These are phyloP conservation scores for Aspergillus cavernicola DNA, from an alignment of 495 filamentous ascomycete genomes.

Conservation along the genomic window DNA sequence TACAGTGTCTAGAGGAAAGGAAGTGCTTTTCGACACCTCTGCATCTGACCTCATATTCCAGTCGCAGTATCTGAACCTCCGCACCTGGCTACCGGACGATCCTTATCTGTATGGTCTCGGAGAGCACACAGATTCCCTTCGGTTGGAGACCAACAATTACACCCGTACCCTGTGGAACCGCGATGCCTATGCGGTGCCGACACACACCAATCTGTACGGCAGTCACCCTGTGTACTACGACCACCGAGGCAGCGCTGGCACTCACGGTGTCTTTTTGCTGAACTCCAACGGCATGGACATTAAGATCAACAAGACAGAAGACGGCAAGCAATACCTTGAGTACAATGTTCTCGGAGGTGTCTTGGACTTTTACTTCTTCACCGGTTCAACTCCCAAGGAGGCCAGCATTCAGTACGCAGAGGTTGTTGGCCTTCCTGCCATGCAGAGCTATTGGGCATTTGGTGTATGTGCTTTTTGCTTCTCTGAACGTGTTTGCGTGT, in stretches of 20 bases:
- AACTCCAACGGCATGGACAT: constrained; percentile 89
- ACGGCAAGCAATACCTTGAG: constrained; percentile 69
- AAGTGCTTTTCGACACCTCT: constrained; percentile 78
- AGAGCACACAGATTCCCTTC: constrained; percentile 72
- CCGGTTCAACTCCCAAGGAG: constrained; percentile 67
- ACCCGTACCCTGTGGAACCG: constrained; percentile 78
- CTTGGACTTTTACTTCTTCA: constrained; percentile 80
- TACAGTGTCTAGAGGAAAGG: constrained; percentile 56
- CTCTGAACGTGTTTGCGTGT: background rate
- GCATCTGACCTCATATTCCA: constrained; percentile 71
- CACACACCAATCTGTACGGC: constrained; percentile 76
- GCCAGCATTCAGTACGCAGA: constrained; percentile 72
- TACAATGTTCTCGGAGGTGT: constrained; percentile 82
- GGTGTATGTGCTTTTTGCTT: constrained; percentile 44
- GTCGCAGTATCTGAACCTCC: constrained; percentile 69
- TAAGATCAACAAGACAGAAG: constrained; percentile 64
- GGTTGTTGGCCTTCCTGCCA: constrained; percentile 62
- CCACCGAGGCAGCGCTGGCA: constrained; percentile 59
- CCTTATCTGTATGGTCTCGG: constrained; percentile 78
- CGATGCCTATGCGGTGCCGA: constrained; percentile 63
- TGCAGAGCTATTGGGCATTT: constrained; percentile 85
- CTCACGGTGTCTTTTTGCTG: constrained; percentile 79
- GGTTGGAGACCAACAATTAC: constrained; percentile 68
- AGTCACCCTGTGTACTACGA: constrained; percentile 85
- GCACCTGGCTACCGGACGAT: constrained; percentile 61